Evolutionary conservation across 164 flowering plant species (phyloP).

Genomic region (Stephania cephalantha): DNA sequence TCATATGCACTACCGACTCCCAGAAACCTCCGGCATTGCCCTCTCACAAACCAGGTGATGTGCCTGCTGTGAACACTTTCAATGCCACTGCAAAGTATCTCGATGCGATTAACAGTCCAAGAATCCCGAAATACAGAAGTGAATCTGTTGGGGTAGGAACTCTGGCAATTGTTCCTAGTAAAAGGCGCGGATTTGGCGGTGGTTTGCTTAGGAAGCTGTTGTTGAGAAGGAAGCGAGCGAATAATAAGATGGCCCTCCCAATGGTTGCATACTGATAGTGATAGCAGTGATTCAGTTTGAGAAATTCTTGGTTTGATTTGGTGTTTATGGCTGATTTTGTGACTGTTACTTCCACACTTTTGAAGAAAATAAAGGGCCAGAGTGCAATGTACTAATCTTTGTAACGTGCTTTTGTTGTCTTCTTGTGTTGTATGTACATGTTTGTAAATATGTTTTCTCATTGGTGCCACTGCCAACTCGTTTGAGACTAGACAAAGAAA

Average conservation of each 20-base stretch:
- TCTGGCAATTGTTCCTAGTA: slow-evolving; percentile 54
- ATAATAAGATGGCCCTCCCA: slow-evolving; percentile 27
- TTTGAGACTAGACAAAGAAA: neutral
- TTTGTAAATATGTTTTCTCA: slow-evolving; percentile 1
- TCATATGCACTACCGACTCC: slow-evolving; percentile 25
- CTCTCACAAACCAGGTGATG: slow-evolving; percentile 6
- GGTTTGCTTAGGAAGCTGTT: slow-evolving; percentile 60
- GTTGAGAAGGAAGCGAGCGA: slow-evolving; percentile 51
- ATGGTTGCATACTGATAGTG: slow-evolving; percentile 11
- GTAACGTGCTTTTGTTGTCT: neutral
- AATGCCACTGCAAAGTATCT: slow-evolving; percentile 15
- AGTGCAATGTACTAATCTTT: neutral
- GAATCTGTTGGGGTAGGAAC: slow-evolving; percentile 20
- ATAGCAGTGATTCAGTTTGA: neutral
- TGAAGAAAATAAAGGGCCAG: slow-evolving; percentile 3
- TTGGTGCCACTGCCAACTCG: neutral
- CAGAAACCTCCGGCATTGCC: slow-evolving; percentile 14
- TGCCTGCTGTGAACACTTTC: slow-evolving; percentile 3
- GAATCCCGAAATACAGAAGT: slow-evolving; percentile 12
- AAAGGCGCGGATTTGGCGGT: slow-evolving; percentile 39
- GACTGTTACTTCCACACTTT: neutral
- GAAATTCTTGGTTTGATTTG: slow-evolving; percentile 7
- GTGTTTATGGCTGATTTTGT: neutral
- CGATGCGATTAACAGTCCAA: slow-evolving; percentile 15
- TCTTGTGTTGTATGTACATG: slow-evolving; percentile 8